Evolutionary conservation across 352 stramenopile genomes (phyloP).

Genomic region (Phytophthora chlamydospora): DNA sequence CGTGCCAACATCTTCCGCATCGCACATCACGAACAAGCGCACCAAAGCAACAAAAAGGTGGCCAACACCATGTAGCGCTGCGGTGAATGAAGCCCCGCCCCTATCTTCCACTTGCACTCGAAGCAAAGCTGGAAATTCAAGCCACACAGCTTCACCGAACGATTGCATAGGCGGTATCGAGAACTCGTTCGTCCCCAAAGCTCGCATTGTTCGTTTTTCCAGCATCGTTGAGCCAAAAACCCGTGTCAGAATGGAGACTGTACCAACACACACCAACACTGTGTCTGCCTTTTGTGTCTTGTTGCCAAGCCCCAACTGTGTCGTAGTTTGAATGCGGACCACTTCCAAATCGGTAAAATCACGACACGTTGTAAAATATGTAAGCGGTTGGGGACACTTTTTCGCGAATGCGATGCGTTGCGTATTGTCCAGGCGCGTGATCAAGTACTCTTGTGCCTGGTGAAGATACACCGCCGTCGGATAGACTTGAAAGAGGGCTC

Average conservation of each 20-base stretch:
- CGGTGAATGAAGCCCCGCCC: constrained; percentile 45
- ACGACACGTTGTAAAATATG: constrained; percentile 88
- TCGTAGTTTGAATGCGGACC: constrained; percentile 60
- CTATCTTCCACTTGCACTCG: constrained; percentile 44
- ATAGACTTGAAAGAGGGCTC: constrained; percentile 93
- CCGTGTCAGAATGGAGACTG: constrained; percentile 76
- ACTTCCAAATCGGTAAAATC: constrained; percentile 92
- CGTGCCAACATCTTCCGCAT: constrained; percentile 80
- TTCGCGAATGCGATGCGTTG: constrained; percentile 72
- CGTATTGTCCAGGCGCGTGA: constrained; percentile 83
- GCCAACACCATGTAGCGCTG: constrained; percentile 81
- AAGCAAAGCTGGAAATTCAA: constrained; percentile 87
- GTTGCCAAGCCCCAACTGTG: constrained; percentile 3
- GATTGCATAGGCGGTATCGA: constrained; percentile 95
- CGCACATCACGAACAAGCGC: constrained; percentile 93
- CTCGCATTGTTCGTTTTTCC: constrained; percentile 78
- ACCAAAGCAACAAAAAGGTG: constrained; percentile 93
- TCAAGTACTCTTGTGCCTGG: constrained; percentile 90
- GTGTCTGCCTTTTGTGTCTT: constrained; percentile 17
- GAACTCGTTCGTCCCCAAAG: constrained; percentile 91
- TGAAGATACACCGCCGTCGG: constrained; percentile 92
- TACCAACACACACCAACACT: constrained; percentile 59
- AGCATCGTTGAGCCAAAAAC: constrained; percentile 89
- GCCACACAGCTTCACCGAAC: constrained; percentile 95
- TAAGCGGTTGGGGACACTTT: constrained; percentile 64